These are phyloP conservation scores for Cryptococcus amylolentus DNA, from an alignment of 1,284 basidiomycete species.

Conservation along the genomic window DNA sequence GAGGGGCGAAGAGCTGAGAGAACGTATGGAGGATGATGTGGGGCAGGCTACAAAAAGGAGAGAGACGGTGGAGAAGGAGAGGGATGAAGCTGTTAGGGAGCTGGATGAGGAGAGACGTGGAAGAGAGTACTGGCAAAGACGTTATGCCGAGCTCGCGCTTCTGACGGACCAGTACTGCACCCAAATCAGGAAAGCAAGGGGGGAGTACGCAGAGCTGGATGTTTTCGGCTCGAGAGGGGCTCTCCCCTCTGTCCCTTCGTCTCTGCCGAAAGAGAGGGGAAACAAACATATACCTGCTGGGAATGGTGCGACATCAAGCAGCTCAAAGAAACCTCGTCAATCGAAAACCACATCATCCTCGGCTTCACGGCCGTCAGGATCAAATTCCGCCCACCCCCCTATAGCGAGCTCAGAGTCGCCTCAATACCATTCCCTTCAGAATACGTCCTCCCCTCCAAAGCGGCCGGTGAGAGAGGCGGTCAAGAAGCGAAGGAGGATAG, in stretches of 20 bases:
- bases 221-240: neutral
- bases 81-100: conserved; percentile 5
- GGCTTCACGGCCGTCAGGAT: neutral
- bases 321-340: too few species aligned
- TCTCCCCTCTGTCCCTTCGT: neutral
- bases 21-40: conserved; percentile 1
- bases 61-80: conserved; percentile 7
- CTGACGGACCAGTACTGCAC: conserved; percentile 5
- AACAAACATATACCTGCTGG: too few species aligned
- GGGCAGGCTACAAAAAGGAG: neutral
- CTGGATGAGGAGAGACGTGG: neutral
- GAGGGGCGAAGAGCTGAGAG: conserved; percentile 1
- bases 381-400: neutral
- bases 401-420: neutral
- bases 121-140: conserved; percentile 6
- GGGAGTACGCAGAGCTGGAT: neutral
- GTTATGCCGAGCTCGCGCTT: too few species aligned
- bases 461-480: conserved; percentile 6
- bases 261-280: too few species aligned
- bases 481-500: conserved; percentile 15
- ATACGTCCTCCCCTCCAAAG: conserved; percentile 6
- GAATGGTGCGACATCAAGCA: too few species aligned
- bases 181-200: conserved; percentile 3
- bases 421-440: too few species aligned
- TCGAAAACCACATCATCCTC: too few species aligned